phyloP scores from a whole-genome alignment of 495 filamentous ascomycete species.

The Tuber magnatum region DNA sequence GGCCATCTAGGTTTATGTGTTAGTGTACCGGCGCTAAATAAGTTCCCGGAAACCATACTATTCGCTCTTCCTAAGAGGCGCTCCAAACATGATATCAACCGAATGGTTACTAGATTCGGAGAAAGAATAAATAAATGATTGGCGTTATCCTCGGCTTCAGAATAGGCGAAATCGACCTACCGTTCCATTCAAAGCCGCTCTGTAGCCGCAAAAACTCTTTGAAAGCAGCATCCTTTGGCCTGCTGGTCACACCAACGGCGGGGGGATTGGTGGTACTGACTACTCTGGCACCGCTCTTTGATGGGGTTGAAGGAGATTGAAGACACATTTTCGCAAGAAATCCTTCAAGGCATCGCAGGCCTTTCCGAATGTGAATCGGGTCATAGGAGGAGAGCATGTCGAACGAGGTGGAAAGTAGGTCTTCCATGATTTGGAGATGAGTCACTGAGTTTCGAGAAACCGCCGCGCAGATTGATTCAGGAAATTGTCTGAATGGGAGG shows the following conservation, averaged over 20 bases:
- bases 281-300: slow-evolving; percentile 28
- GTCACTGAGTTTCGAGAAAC: slow-evolving; percentile 3
- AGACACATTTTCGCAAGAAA: slow-evolving; percentile 94
- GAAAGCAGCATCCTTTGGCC: slow-evolving; percentile 76
- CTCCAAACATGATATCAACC: slow-evolving; percentile 79
- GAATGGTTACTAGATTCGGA: slow-evolving; percentile 59
- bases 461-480: slow-evolving; percentile 6
- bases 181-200: slow-evolving; percentile 96
- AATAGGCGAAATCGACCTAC: slow-evolving; percentile 43
- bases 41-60: slow-evolving; percentile 41
- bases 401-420: slow-evolving; percentile 84
- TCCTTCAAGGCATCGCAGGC: slow-evolving; percentile 89
- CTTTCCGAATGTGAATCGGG: slow-evolving; percentile 79
- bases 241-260: slow-evolving; percentile 18
- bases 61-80: slow-evolving; percentile 71
- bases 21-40: slow-evolving; percentile 6
- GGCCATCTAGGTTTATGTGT: slow-evolving; percentile 50
- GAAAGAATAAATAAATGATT: slow-evolving; percentile 5
- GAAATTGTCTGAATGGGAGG: slow-evolving; percentile 21
- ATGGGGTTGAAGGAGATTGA: slow-evolving; percentile 45
- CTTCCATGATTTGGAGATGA: slow-evolving; percentile 60
- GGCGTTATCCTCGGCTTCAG: slow-evolving; percentile 5
- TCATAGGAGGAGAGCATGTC: slow-evolving; percentile 95
- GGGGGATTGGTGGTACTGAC: slow-evolving; percentile 9
- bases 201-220: slow-evolving; percentile 94